Evolutionary conservation across 805 yeast species (phyloP), one percentile per base, ranked within the genome.

Genomic region (Metschnikowia kunwiensis): DNA sequence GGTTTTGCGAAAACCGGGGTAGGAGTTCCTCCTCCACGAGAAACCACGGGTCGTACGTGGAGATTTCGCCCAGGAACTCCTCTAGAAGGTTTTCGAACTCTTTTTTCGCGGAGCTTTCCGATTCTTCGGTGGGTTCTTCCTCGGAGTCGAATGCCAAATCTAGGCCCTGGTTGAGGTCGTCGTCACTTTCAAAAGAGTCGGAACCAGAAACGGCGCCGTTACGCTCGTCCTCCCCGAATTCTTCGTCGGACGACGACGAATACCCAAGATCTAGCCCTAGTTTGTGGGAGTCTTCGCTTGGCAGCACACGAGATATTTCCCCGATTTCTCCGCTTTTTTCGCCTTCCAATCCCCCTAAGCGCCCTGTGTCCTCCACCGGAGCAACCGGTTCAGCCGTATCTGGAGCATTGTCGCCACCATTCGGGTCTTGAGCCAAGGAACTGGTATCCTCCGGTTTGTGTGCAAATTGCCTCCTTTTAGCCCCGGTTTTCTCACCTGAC

Each of bases 41-140:
- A 32, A 50, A 53, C 68, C 72, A 68, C 4, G 69, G 60, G 27
- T 65, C 64, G 44, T 53, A 64, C 14, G 51, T 25, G 5, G 67
- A 59, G 13, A 67, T 60, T 21, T 42, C 38, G 13, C 48, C 36
- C 30, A 49, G 38, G 33, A 50, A 49, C 13, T 28, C 30, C 23
- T 65, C 58, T 5, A 68, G 49, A 10, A 67, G 49, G 1, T 20
- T 28, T 5, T 39, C 38, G 45, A 66, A 66, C 5, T 50, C 54
- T 13, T 17, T 16, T 12, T 25, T 34, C 15, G 37, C 32, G 5
- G 28, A 10, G n/a, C 27, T 40, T 13, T 22, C 34, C 10, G 21
- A 28, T 3, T 39, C 42, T 11, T 27, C n/a, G 24, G 27, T 24
- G 27, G 18, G 23, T 9, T 44, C 46, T 6, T 37, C 47, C n/a